phyloP scores from a whole-genome alignment of 1,284 basidiomycete species.

The Schizophyllum commune region DNA sequence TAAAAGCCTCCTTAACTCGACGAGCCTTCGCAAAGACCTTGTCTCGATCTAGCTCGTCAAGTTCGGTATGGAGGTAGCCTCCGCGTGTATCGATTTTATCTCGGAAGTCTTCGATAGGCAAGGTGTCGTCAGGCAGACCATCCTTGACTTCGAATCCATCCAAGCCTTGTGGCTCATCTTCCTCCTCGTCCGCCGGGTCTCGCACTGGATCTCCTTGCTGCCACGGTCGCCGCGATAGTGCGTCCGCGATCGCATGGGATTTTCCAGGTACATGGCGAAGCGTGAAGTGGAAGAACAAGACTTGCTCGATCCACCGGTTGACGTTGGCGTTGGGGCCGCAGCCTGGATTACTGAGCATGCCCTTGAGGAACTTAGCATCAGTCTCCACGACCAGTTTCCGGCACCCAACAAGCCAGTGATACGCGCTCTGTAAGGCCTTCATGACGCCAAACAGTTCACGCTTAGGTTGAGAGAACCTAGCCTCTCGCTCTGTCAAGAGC shows the following conservation, averaged over 20 bases:
- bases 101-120: slow-evolving; percentile 11
- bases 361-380: slow-evolving; percentile 29
- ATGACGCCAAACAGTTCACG: slow-evolving; percentile 26
- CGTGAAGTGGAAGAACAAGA: slow-evolving; percentile 29
- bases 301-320: slow-evolving; percentile 31
- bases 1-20: slow-evolving; percentile 9
- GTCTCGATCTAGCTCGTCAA: not conserved
- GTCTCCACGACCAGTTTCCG: slow-evolving; percentile 23
- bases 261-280: slow-evolving; percentile 25
- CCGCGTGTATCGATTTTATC: slow-evolving; percentile 9
- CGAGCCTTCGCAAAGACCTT: slow-evolving; percentile 1
- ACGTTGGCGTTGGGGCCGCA: slow-evolving; percentile 29
- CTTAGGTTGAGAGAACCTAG: slow-evolving; percentile 26
- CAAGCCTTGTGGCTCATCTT: slow-evolving; percentile 5
- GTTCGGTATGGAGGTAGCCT: slow-evolving; percentile 3
- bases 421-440: slow-evolving; percentile 15
- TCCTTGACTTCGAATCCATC: slow-evolving; percentile 2
- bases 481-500: slow-evolving; percentile 20
- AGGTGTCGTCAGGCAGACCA: not conserved
- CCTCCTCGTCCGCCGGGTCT: slow-evolving; percentile 3
- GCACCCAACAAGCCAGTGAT: slow-evolving; percentile 20
- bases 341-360: slow-evolving; percentile 30
- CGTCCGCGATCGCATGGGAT: slow-evolving; percentile 19
- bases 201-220: slow-evolving; percentile 12
- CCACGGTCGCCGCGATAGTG: slow-evolving; percentile 18